These are phyloP conservation scores for Corylus avellana DNA, from an alignment of 306 rosid species.

Conservation along the genomic window DNA sequence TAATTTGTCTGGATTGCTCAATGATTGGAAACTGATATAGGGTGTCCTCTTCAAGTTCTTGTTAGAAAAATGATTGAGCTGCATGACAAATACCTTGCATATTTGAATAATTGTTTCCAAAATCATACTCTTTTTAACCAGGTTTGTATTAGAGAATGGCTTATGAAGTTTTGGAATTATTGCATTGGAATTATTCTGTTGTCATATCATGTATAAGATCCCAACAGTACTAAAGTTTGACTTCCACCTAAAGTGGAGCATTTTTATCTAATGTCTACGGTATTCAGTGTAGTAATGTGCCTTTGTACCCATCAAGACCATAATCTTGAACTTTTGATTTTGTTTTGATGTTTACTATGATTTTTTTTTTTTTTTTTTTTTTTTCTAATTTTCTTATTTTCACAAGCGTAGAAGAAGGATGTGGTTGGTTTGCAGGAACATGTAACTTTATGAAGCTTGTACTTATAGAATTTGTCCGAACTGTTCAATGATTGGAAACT, in stretches of 20 bases:
- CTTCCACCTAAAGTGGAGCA: too few relatives aligned
- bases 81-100: constrained; percentile 57
- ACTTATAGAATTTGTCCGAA: constrained; percentile 4
- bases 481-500: constrained; percentile 23
- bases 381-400: constrained; percentile 10
- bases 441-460: constrained; percentile 26
- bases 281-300: too few relatives aligned
- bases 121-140: constrained; percentile 67
- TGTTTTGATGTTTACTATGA: constrained; percentile 27
- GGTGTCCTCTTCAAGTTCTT: constrained; percentile 46
- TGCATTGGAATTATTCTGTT: too few relatives aligned
- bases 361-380: constrained; percentile 6
- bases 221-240: too few relatives aligned
- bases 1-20: constrained; percentile 1
- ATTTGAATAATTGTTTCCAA: constrained; percentile 82
- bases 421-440: constrained; percentile 63
- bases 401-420: constrained; percentile 86
- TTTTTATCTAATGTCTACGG: too few relatives aligned
- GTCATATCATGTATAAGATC: constrained; percentile 21
- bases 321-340: constrained; percentile 16
- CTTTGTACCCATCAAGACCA: background rate
- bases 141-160: constrained; percentile 30
- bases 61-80: constrained; percentile 59
- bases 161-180: background rate
- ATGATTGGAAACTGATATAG: constrained; percentile 31